These are phyloP conservation scores for Paraphoma sp. DNA, from an alignment of 2,329 filamentous ascomycete species.

Conservation along the genomic window DNA sequence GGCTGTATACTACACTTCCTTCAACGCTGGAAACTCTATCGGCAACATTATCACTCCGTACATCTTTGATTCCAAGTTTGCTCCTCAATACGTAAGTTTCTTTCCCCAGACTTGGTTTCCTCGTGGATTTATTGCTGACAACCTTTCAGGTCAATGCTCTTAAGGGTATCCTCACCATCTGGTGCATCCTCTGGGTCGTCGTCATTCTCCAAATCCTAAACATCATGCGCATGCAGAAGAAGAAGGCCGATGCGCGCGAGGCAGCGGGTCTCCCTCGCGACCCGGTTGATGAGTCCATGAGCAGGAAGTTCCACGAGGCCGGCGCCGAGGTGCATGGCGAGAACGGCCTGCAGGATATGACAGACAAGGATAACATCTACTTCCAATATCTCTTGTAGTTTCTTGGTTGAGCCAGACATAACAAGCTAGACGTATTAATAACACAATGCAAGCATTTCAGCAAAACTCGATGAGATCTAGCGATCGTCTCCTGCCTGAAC, in stretches of 20 bases:
- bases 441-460: too few species aligned
- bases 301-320: slow-evolving; percentile 19
- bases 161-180: slow-evolving; percentile 28
- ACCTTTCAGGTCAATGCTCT: slow-evolving; percentile 22
- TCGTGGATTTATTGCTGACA: not conserved
- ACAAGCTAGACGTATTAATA: too few species aligned
- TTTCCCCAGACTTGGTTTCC: not conserved
- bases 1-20: slow-evolving; percentile 68
- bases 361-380: slow-evolving; percentile 28
- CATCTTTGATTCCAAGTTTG: slow-evolving; percentile 28
- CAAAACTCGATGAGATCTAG: too few species aligned
- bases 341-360: slow-evolving; percentile 32
- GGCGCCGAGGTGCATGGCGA: slow-evolving; percentile 27
- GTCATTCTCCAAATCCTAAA: slow-evolving; percentile 20
- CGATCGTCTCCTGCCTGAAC: too few species aligned
- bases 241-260: slow-evolving; percentile 26
- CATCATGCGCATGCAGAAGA: slow-evolving; percentile 29
- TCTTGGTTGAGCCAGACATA: not conserved
- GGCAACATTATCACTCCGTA: slow-evolving; percentile 63
- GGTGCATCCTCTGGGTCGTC: slow-evolving; percentile 28
- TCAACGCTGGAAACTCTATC: slow-evolving; percentile 66
- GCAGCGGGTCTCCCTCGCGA: slow-evolving; percentile 26
- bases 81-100: slow-evolving; percentile 28
- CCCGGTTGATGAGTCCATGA: slow-evolving; percentile 26
- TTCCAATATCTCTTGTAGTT: slow-evolving; percentile 28